phyloP scores from a whole-genome alignment of 441 rosid species.

The Eruca vesicaria region DNA sequence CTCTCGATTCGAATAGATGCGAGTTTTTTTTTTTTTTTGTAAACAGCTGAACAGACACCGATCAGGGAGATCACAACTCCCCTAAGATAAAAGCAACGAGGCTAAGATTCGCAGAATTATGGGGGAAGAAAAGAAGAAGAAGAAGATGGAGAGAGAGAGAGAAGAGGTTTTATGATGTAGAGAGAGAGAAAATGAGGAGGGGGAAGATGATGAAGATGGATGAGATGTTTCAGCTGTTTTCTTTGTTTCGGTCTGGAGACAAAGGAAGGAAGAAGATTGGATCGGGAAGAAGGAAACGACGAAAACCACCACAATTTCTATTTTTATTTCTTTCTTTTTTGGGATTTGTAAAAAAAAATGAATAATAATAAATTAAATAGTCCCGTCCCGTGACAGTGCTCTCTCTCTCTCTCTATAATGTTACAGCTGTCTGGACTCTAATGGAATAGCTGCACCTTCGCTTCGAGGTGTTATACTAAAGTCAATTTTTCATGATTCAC shows the following conservation, averaged over 20 bases:
- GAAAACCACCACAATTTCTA: slow-evolving; percentile 11
- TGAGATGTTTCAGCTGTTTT: slow-evolving; percentile 24
- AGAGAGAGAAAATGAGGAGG: not conserved
- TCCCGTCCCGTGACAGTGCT: slow-evolving; percentile 29
- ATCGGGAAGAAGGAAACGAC: slow-evolving; percentile 21
- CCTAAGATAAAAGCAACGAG: not conserved
- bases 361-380: not conserved
- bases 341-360: not conserved
- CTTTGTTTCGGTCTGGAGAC: slow-evolving; percentile 21
- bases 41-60: not conserved
- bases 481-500: not conserved
- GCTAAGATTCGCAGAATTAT: slow-evolving; percentile 10
- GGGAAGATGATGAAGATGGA: not conserved
- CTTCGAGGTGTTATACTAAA: not conserved
- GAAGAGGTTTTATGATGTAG: not conserved
- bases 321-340: not conserved
- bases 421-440: slow-evolving; percentile 23
- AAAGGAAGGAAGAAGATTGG: slow-evolving; percentile 24
- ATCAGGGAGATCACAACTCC: slow-evolving; percentile 9
- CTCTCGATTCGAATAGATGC: not conserved
- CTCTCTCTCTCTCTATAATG: not conserved
- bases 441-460: slow-evolving; percentile 25
- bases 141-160: no score
- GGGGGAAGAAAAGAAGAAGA: no score
- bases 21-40: not conserved